A percentile compares a stretch with the other conserved stretches of the same genome.
These are phyloP conservation scores for Sporothrix pallida DNA, from an alignment of 2,329 filamentous ascomycete species.

Conservation along the genomic window DNA sequence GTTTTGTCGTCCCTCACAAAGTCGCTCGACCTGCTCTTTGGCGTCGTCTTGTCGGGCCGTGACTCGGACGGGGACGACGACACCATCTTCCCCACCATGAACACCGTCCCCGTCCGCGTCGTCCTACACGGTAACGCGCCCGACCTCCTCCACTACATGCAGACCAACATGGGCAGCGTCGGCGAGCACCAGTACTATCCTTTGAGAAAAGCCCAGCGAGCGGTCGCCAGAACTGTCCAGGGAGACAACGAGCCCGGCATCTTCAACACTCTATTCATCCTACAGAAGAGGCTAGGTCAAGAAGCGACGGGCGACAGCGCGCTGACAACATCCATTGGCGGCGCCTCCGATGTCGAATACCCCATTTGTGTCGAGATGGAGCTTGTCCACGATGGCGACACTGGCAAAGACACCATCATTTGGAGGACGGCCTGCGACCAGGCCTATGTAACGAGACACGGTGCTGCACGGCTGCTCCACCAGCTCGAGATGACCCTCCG, in stretches of 20 bases:
- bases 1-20: conserved; percentile 67
- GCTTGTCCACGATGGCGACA: conserved; percentile 48
- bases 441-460: conserved; percentile 54
- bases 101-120: conserved; percentile 77
- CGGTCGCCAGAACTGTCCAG: conserved; percentile 50
- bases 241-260: conserved; percentile 48
- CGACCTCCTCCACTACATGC: conserved; percentile 74
- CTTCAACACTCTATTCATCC: conserved; percentile 64
- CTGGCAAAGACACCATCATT: conserved; percentile 28
- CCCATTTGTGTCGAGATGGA: conserved; percentile 84
- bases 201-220: conserved; percentile 69
- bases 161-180: conserved; percentile 70
- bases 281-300: conserved; percentile 50
- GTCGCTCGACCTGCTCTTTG: conserved; percentile 78
- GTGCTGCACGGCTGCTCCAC: conserved; percentile 58
- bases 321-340: conserved; percentile 64
- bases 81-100: conserved; percentile 88
- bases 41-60: conserved; percentile 83
- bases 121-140: conserved; percentile 71
- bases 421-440: conserved; percentile 77
- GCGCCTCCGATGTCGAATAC: conserved; percentile 75
- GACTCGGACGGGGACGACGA: conserved; percentile 71
- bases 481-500: conserved; percentile 65
- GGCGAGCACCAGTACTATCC: conserved; percentile 78
- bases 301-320: not conserved